A percentile compares a stretch with the other conserved stretches of the same genome.
These are phyloP conservation scores for Salix koriyanagi DNA, from an alignment of 345 rosid genomes.

Conservation along the genomic window DNA sequence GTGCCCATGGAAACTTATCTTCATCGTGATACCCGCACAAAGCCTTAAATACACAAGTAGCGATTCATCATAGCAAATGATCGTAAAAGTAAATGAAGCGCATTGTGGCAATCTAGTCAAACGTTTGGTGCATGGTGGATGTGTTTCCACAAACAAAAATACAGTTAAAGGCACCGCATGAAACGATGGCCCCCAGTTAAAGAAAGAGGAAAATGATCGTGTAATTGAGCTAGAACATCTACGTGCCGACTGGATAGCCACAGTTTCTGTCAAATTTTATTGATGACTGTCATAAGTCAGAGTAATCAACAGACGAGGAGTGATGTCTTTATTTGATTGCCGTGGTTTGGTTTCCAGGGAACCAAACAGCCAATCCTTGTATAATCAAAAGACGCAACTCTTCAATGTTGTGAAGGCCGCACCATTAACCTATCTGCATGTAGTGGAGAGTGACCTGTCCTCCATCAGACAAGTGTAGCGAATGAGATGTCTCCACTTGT, in stretches of 20 bases:
- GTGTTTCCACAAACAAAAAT: conserved; percentile 49
- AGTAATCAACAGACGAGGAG: background rate
- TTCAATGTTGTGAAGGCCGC: conserved; percentile 18
- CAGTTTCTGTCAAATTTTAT: background rate
- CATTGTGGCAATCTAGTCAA: conserved; percentile 17
- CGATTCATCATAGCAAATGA: background rate
- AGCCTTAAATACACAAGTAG: conserved; percentile 29
- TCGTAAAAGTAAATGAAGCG: background rate
- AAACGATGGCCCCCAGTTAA: background rate
- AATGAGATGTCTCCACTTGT: conserved; percentile 28
- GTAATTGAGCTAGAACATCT: background rate
- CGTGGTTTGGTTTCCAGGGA: background rate
- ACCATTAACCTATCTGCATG: conserved; percentile 5
- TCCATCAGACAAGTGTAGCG: conserved; percentile 20
- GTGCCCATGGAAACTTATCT: conserved; percentile 49
- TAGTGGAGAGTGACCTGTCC: conserved; percentile 36
- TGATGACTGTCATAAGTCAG: background rate
- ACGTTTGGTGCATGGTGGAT: conserved; percentile 50
- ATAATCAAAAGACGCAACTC: conserved; percentile 13
- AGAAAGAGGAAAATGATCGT: background rate
- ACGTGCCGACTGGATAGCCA: background rate
- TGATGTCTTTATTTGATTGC: background rate
- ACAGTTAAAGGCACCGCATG: conserved; percentile 12
- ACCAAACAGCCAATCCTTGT: background rate
- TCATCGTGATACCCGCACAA: conserved; percentile 3